Conservation (phyloP, 495 filamentous ascomycete species). For the Massariosphaeria phaeospora region DNA sequence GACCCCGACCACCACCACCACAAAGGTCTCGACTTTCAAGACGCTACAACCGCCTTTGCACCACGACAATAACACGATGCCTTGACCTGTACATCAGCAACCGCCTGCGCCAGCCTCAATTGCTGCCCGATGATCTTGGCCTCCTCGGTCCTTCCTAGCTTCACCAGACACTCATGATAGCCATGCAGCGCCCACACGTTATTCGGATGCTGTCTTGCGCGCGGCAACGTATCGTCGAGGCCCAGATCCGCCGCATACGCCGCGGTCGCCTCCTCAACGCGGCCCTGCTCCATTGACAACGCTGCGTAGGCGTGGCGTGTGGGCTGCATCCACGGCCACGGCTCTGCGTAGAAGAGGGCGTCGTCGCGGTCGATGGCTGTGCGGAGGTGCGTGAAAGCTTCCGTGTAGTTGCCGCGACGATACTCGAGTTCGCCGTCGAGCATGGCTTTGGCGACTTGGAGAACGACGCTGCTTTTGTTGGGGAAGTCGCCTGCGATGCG, state of each 20-base stretch:
- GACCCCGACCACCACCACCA: no score
- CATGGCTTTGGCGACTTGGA: slow-evolving; percentile 57
- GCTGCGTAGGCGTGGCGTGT: slow-evolving; percentile 62
- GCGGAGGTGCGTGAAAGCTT: slow-evolving; percentile 52
- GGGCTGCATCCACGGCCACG: slow-evolving; percentile 48
- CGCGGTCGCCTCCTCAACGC: slow-evolving; percentile 49
- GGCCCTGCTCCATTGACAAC: slow-evolving; percentile 57
- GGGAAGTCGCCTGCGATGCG: slow-evolving; percentile 56
- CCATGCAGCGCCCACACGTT: slow-evolving; percentile 69
- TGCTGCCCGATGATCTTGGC: slow-evolving; percentile 48
- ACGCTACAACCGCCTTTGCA: background rate
- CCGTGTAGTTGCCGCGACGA: slow-evolving; percentile 51
- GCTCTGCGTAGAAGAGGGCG: slow-evolving; percentile 58
- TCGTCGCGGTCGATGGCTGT: slow-evolving; percentile 53
- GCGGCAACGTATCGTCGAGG: slow-evolving; percentile 49
- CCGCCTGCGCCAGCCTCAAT: slow-evolving; percentile 47
- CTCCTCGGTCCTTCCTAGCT: slow-evolving; percentile 47
- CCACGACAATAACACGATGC: slow-evolving; percentile 60
- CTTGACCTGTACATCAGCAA: slow-evolving; percentile 56
- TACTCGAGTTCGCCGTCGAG: slow-evolving; percentile 66
- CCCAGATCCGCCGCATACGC: slow-evolving; percentile 62
- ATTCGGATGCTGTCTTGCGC: slow-evolving; percentile 56
- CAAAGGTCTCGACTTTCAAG: no score
- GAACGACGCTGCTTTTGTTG: slow-evolving; percentile 57
- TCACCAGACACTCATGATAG: slow-evolving; percentile 57